Evolutionary conservation across 495 filamentous ascomycete genomes (phyloP).

Genomic region (Aspergillus baeticus): DNA sequence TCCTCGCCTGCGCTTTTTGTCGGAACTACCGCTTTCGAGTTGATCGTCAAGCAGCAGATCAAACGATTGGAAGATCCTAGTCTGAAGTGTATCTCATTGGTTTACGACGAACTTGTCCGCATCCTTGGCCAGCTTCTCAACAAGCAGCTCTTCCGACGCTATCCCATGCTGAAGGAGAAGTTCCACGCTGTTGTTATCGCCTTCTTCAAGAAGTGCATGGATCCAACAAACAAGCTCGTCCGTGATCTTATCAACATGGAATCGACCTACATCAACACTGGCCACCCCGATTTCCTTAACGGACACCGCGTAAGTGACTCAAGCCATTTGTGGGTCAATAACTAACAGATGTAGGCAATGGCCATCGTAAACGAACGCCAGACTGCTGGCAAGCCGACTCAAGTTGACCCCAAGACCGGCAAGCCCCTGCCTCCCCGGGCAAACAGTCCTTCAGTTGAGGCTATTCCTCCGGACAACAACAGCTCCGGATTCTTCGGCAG

Average conservation of each 20-base stretch:
- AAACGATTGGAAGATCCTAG: constrained; percentile 94
- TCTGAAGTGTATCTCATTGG: constrained; percentile 91
- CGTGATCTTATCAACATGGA: constrained; percentile 93
- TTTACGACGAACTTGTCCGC: constrained; percentile 96
- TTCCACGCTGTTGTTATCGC: constrained; percentile 89
- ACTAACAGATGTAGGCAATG: constrained; percentile 66
- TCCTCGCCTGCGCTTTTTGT: constrained; percentile 97
- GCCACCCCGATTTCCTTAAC: constrained; percentile 96
- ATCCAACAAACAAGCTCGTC: constrained; percentile 96
- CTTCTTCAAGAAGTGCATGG: constrained; percentile 98
- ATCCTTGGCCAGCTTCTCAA: constrained; percentile 87
- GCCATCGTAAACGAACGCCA: constrained; percentile 93
- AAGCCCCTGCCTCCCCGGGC: constrained; percentile 83
- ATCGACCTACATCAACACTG: constrained; percentile 96
- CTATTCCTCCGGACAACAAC: constrained; percentile 47
- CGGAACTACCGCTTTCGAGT: constrained; percentile 93
- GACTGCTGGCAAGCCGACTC: constrained; percentile 76
- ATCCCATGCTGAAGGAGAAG: constrained; percentile 93
- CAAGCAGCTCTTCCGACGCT: constrained; percentile 88
- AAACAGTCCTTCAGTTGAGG: constrained; percentile 63
- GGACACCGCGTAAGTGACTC: constrained; percentile 69
- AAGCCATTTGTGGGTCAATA: neutral
- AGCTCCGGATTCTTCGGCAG: constrained; percentile 89
- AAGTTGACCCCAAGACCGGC: constrained; percentile 98
- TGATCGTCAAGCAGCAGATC: constrained; percentile 99